These are phyloP conservation scores for Tylopilus rubrobrunneus DNA, from an alignment of 768 basidiomycete genomes.

Conservation along the genomic window DNA sequence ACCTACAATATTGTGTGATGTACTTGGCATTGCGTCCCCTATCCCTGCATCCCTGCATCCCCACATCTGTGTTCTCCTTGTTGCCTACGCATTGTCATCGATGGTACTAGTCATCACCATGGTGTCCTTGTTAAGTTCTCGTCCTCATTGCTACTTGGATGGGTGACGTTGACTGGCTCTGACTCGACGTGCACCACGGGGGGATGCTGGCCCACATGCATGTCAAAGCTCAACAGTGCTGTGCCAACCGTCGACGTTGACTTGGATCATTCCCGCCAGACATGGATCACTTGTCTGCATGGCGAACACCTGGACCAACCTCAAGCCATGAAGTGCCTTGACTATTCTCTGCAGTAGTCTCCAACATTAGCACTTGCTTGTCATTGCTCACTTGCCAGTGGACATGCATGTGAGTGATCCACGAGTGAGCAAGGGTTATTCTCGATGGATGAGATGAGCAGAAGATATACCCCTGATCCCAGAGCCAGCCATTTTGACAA, in stretches of 20 bases:
- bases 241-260: constrained; percentile 31
- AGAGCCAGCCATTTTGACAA: constrained; percentile 55
- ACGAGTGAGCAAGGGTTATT: constrained; percentile 69
- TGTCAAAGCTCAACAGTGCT: constrained; percentile 28
- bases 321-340: neutral
- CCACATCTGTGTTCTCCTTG: too few species aligned
- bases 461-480: constrained; percentile 57
- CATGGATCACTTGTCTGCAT: constrained; percentile 32
- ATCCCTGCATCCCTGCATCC: too few species aligned
- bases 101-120: too few species aligned
- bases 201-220: constrained; percentile 8
- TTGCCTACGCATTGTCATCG: too few species aligned
- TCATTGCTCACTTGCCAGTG: constrained; percentile 43
- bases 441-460: constrained; percentile 59
- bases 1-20: too few species aligned
- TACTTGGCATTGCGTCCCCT: too few species aligned
- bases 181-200: too few species aligned
- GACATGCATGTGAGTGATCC: constrained; percentile 48
- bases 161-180: constrained; percentile 23
- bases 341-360: neutral
- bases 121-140: too few species aligned
- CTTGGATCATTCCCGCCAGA: constrained; percentile 45
- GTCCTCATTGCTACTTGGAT: too few species aligned
- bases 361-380: constrained; percentile 4
- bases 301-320: constrained; percentile 2